Evolutionary conservation across 345 rosid species (phyloP).

Genomic region (Citrus trifoliata): DNA sequence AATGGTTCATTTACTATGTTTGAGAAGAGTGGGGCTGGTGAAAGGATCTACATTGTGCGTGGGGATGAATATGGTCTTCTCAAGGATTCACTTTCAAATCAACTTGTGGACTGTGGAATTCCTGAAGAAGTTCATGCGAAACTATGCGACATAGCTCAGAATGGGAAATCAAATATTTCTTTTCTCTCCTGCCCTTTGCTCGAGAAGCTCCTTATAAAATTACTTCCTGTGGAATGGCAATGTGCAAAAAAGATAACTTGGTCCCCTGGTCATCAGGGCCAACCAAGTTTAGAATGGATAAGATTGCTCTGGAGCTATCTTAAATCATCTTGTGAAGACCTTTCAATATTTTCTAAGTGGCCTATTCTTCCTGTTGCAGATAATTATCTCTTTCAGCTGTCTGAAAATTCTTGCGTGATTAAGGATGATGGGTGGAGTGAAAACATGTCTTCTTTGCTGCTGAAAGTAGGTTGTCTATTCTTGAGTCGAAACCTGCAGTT

Average conservation of each 20-base stretch:
- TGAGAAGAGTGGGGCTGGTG: conserved; percentile 70
- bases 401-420: conserved; percentile 69
- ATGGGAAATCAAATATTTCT: conserved; percentile 62
- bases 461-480: conserved; percentile 82
- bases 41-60: conserved; percentile 70
- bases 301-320: conserved; percentile 73
- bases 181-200: conserved; percentile 79
- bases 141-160: conserved; percentile 69
- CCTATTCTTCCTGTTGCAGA: conserved; percentile 91
- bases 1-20: conserved; percentile 77
- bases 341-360: conserved; percentile 83
- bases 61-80: conserved; percentile 76
- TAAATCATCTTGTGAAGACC: conserved; percentile 74
- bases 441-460: conserved; percentile 81
- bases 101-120: conserved; percentile 65
- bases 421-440: conserved; percentile 92
- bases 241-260: conserved; percentile 63
- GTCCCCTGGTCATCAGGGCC: conserved; percentile 76
- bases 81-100: conserved; percentile 75
- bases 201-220: conserved; percentile 78
- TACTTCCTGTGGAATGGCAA: conserved; percentile 91
- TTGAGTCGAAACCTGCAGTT: conserved; percentile 59
- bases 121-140: conserved; percentile 60
- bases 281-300: conserved; percentile 83
- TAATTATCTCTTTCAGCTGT: conserved; percentile 58